These are phyloP conservation scores for Vitis hybrid DNA, from an alignment of 177 flowering plant species.

Conservation along the genomic window DNA sequence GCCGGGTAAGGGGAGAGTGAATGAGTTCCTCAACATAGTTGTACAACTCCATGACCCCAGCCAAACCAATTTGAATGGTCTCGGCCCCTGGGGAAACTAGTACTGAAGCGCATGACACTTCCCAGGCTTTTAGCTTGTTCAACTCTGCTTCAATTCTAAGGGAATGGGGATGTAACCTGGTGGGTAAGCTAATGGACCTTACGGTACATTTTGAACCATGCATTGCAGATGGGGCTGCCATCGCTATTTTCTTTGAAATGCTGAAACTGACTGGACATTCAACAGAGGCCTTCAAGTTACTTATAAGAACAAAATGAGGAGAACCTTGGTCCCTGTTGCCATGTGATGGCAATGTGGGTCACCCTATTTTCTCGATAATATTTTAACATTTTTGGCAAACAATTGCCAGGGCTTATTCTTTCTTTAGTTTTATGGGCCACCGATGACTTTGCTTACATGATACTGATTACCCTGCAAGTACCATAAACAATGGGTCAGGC, in stretches of 20 bases:
- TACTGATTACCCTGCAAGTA: background rate
- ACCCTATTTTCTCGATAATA: constrained; percentile 1
- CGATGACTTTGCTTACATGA: background rate
- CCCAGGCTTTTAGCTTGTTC: constrained; percentile 18
- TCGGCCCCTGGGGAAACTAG: constrained; percentile 10
- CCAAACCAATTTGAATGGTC: constrained; percentile 20
- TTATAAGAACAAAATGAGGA: background rate
- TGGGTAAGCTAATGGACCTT: constrained; percentile 54
- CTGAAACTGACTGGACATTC: background rate
- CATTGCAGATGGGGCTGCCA: constrained; percentile 10
- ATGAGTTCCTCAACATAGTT: constrained; percentile 24
- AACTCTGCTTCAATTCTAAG: constrained; percentile 13
- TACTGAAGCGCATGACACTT: background rate
- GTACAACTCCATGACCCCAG: constrained; percentile 31
- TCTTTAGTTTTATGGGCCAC: background rate
- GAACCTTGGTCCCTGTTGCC: background rate
- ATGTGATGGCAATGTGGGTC: constrained; percentile 20
- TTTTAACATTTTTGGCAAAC: constrained; percentile 18
- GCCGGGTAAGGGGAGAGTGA: constrained; percentile 27
- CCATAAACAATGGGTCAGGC: background rate
- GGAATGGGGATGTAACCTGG: constrained; percentile 18
- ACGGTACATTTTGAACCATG: constrained; percentile 8
- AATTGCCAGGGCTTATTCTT: background rate
- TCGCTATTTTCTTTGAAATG: background rate
- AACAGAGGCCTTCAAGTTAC: background rate